A percentile compares a stretch with the other conserved stretches of the same genome.
phyloP scores from a whole-genome alignment of 345 rosid genomes.

The Trapa incisa region DNA sequence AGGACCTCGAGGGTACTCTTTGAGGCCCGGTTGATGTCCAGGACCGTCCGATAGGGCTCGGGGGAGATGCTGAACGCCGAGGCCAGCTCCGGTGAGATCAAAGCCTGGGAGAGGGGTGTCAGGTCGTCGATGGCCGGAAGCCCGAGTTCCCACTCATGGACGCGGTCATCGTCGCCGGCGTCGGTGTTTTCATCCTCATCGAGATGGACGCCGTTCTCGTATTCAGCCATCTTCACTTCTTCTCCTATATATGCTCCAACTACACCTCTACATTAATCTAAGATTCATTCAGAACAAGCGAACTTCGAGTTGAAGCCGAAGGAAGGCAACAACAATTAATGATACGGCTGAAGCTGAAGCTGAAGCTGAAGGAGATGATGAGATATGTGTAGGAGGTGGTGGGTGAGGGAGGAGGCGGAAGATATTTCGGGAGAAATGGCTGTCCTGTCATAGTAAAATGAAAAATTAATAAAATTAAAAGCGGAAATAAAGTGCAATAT shows the following conservation, averaged over 20 bases:
- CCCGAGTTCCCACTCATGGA: constrained; percentile 79
- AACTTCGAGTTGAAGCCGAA: neutral
- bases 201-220: neutral
- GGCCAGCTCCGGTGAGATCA: constrained; percentile 67
- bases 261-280: neutral
- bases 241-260: constrained; percentile 1
- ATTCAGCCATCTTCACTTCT: constrained; percentile 2
- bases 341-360: neutral
- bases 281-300: neutral
- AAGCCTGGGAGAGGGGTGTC: constrained; percentile 56
- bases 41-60: constrained; percentile 35
- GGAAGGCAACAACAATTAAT: neutral
- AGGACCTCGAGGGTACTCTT: constrained; percentile 46
- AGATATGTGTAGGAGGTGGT: constrained; percentile 1
- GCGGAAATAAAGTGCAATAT: constrained; percentile 32
- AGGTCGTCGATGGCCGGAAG: constrained; percentile 58
- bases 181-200: neutral
- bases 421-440: neutral
- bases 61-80: constrained; percentile 76
- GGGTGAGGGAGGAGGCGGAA: neutral
- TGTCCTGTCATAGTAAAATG: neutral
- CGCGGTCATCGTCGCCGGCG: constrained; percentile 36
- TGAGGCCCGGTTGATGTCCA: constrained; percentile 70
- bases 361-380: constrained; percentile 17
- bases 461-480: neutral